Base-by-base conservation (phyloP, 2,329 filamentous ascomycete genomes). In the Neocatenulostroma microsporum region DNA sequence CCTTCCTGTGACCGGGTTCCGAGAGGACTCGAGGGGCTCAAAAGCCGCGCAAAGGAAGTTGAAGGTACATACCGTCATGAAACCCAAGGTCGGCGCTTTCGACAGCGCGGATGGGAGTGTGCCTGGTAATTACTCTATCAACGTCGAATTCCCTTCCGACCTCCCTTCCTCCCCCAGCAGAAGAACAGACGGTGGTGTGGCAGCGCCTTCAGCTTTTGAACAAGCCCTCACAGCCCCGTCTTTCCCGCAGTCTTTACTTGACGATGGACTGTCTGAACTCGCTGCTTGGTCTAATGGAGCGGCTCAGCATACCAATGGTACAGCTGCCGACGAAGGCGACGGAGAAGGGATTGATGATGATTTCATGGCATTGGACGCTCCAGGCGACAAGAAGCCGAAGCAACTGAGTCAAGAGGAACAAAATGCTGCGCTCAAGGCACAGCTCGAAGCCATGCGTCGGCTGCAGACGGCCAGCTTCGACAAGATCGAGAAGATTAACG, bases 51-150 rank as follows among this genome's bases (percentile, higher is more conserved):
- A n/a, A n/a, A 31, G 50, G 51, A 54, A 72, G 2, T 70, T 75
- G 47, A 67, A 73, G 12, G 62, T 74, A 15, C 64, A 69, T 34
- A 73, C 71, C 1, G 72, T 95, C 17, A 71, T 89, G 42, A 95
- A 94, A 65, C 89, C 89, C n/a, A 79, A 78, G 44, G 72, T 82
- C 42, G 77, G 72, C 33, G 72, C 74, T n/a, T 61, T 62, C 21
- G 47, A 61, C 35, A 48, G 49, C 10, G 50, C 44, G 9, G 50
- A 53, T 36, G 62, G 61, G 8, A 44, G 55, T 14, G 58, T 70
- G 7, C 67, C 68, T 42, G 68, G 74, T 25, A 73, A 71, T 44
- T 86, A 88, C 55, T 72, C 71, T 3, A 69, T 85, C 42, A 79
- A 71, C 12, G 66, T 77, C 10, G 80, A 84, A 56, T 64, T 87